Evolutionary conservation across 2,329 filamentous ascomycete species (phyloP), one percentile per base, ranked within the genome.

Genomic region (Cercospora sp.): DNA sequence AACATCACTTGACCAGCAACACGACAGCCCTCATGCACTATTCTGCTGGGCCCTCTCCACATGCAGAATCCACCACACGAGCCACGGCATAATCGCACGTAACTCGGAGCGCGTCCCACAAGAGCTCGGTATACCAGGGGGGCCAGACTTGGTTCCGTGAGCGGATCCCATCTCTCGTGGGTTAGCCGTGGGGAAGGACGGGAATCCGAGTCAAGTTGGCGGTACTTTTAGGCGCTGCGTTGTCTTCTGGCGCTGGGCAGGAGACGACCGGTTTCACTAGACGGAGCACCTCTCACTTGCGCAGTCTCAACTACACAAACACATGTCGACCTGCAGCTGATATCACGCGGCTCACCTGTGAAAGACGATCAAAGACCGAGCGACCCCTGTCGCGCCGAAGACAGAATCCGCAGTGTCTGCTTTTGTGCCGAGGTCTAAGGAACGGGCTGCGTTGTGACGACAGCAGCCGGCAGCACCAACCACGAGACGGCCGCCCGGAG

Each of bases 111-210:
- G 31, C 42, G 18, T 51, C 23, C 36, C 42, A 23, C 48, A 28
- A 60, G 31, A 63, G 42, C 60, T 63, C 60, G 60, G 61, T 33
- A 63, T 48, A 62, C 60, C 36, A 61, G 36, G 59, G 48, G 48
- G 48, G 20, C 58, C 58, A 60, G 58, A 60, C 58, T 26, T 59
- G 31, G 55, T 59, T 59, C 28, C 55, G 55, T 20, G 42, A 48
- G 42, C 42, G 42, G 45, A 23, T 48, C 45, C 45, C 45, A 48
- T 48, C 20, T 55, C 48, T 55, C 48, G 48, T 23, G 48, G 48
- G 48, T 55, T 26, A 55, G 48, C 12, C 59, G 33, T 61, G 59
- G 59, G 33, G 33, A 30, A 55, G 48, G 26, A 16, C 48, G 48
- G 48, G 26, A 13, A 28, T 16, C 48, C 48, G 48, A 55, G 48